Conservation (phyloP, 1,284 basidiomycete species). For the Pseudozyma sp. region DNA sequence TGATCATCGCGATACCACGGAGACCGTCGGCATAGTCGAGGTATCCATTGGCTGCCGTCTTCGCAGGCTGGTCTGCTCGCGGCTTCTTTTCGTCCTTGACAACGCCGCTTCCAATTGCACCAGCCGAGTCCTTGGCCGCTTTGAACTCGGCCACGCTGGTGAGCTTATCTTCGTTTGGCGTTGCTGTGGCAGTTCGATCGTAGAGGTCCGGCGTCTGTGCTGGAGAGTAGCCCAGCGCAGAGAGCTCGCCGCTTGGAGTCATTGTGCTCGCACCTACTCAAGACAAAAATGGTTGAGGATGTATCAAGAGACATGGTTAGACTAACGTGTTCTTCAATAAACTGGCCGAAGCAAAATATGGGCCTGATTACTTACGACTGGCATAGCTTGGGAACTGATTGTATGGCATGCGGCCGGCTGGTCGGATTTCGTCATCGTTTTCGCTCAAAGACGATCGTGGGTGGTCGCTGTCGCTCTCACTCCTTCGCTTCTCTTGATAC, state of each 20-base stretch:
- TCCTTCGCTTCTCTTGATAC: constrained; percentile 23
- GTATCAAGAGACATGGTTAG: not conserved
- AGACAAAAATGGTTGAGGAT: not conserved
- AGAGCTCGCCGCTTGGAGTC: constrained; percentile 21
- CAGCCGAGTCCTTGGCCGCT: constrained; percentile 44
- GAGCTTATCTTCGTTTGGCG: constrained; percentile 24
- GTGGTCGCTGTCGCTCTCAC: constrained; percentile 35
- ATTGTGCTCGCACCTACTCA: constrained; percentile 27
- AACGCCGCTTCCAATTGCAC: constrained; percentile 29
- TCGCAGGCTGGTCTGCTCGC: constrained; percentile 30
- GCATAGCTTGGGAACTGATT: constrained; percentile 24
- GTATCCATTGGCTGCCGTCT: constrained; percentile 35
- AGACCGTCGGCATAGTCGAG: constrained; percentile 70
- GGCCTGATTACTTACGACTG: constrained; percentile 20
- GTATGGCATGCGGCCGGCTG: constrained; percentile 25
- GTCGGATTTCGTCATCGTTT: constrained; percentile 28
- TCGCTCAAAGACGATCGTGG: constrained; percentile 28
- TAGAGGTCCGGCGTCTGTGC: constrained; percentile 17
- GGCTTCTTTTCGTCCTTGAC: constrained; percentile 32
- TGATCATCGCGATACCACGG: constrained; percentile 69
- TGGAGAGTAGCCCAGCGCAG: constrained; percentile 17
- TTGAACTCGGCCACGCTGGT: constrained; percentile 28
- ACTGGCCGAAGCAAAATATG: not conserved
- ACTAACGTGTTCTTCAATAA: not conserved
- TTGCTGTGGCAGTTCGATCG: constrained; percentile 16